Base-by-base conservation (phyloP, 78 protist genomes). In the Planoprotostelium fungivorum region DNA sequence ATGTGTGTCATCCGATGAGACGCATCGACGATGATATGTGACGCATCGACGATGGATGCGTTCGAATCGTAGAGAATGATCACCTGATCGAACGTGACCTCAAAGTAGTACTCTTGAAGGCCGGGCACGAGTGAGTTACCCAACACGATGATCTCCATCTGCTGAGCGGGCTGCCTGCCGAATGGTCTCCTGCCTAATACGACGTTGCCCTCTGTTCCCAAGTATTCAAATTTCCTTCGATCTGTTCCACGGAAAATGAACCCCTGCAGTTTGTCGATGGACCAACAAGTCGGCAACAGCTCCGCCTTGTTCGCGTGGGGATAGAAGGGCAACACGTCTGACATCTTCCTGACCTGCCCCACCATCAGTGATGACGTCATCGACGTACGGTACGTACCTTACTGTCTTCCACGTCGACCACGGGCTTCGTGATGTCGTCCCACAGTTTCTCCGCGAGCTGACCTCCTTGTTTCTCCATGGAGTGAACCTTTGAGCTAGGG, bases 161-260 rank as follows among this genome's bases (percentile, higher is more conserved):
- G 16, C 73, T 51, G 73, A 51, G 73, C 73, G 31, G 73, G 73
- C 16, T 5, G 31, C 73, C 73, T 51, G 73, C 16, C 16, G 73
- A 51, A 51, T 25, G 5, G 5, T 51, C 73, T 51, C 73, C 73
- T 51, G 5, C 73, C 73, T 16, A 51, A 25, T 16, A 51, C 5
- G 16, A 16, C 5, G 16, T 16, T 51, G 31, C 16, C 31, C 73
- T 51, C 73, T 51, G 73, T 51, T 16, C 73, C 73, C 5, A 16
- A 5, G 5, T 25, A 16, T 36, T 85, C 87, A 85, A 85, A 37
- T 16, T 35, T 85, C 36, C 87, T 5, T 16, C 36, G 5, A 16
- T 85, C 87, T 37, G 36, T 23, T 5, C 87, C 87, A 23, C 87
- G 5, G 87, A 85, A 85, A 36, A 85, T 85, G 16, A 85, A 36